Evolutionary conservation across 805 yeast genomes (phyloP).

Genomic region (Isabelozyma heimii): DNA sequence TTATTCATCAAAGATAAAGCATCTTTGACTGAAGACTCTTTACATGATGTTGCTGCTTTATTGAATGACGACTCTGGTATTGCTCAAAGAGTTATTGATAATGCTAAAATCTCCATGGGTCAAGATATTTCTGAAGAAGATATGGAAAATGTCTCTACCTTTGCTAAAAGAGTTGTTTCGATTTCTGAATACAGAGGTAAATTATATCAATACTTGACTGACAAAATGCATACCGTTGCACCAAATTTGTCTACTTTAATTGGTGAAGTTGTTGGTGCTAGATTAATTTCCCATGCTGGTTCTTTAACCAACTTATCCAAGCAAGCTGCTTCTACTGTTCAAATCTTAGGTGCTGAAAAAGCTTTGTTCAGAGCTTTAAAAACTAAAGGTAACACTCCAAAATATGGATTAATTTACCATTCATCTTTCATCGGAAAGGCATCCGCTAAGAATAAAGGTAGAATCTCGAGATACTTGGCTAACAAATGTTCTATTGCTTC

Average conservation of each 20-base stretch:
- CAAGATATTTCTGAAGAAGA: slow-evolving; percentile 95
- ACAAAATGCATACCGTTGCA: slow-evolving; percentile 97
- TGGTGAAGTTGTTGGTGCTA: slow-evolving; percentile 98
- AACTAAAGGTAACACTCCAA: slow-evolving; percentile 96
- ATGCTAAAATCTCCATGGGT: slow-evolving; percentile 98
- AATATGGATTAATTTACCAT: slow-evolving; percentile 93
- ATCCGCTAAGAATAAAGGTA: slow-evolving; percentile 94
- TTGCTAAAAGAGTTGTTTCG: slow-evolving; percentile 91
- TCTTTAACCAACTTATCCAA: slow-evolving; percentile 93
- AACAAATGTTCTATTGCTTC: slow-evolving; percentile 99
- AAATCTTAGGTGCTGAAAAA: slow-evolving; percentile 96
- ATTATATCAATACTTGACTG: slow-evolving; percentile 81
- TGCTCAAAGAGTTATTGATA: slow-evolving; percentile 88
- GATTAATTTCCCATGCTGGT: slow-evolving; percentile 98
- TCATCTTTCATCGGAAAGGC: slow-evolving; percentile 94
- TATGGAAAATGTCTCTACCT: slow-evolving; percentile 84
- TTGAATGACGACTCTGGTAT: slow-evolving; percentile 86
- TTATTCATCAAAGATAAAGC: slow-evolving; percentile 84
- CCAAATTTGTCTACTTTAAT: slow-evolving; percentile 95
- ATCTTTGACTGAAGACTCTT: slow-evolving; percentile 83
- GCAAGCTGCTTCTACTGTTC: slow-evolving; percentile 99
- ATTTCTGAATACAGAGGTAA: slow-evolving; percentile 86
- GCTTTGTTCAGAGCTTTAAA: slow-evolving; percentile 94
- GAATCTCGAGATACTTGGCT: slow-evolving; percentile 97
- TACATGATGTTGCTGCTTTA: slow-evolving; percentile 89